Evolutionary conservation across 805 yeast species (phyloP), one percentile per base, ranked within the genome.

Genomic region (Kuraishia capsulata): DNA sequence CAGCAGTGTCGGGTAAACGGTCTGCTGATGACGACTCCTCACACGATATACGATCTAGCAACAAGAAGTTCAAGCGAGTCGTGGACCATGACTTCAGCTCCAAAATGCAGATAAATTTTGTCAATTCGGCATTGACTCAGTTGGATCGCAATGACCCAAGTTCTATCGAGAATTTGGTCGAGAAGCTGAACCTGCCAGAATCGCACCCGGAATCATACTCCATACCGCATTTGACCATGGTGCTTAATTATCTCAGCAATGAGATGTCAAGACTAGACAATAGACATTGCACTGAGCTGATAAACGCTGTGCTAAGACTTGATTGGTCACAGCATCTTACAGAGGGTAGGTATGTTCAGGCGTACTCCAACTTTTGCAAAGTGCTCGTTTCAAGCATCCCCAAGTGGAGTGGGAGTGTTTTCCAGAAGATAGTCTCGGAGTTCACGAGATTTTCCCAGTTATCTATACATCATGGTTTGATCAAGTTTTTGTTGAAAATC

Each of bases 391-490:
- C 95, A 3, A 82, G 90, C 34, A 69, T 80, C 43, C 97, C 97
- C 5, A 85, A 79, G 56, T 90, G 95, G 85, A 78, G 92, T 76
- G 72, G 75, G 44, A 94, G 85, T 42, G 85, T 90, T n/a, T 78
- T 84, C 17, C 64, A 69, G 42, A 71, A 74, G 41, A 58, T 90
- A n/a, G 71, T 88, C 9, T 49, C 67, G 16, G 87, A 78, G 49
- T 83, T 90, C 49, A 59, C 54, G 6, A 47, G 44, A 30, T 38
- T 42, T 6, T 39, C 36, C 4, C 34, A 39, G 30, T 20, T 55
- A 14, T 40, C 42, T 13, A 42, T 77, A 45, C 81, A 78, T 57
- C 97, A 90, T 61, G 67, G 69, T 11, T 67, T 85, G 31, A 60
- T 90, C 39, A 59, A 63, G 40, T 76, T 76, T 51, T 71, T 92